Base-by-base conservation (phyloP, 257 asterid species). In the Solanum ossicruentum region DNA sequence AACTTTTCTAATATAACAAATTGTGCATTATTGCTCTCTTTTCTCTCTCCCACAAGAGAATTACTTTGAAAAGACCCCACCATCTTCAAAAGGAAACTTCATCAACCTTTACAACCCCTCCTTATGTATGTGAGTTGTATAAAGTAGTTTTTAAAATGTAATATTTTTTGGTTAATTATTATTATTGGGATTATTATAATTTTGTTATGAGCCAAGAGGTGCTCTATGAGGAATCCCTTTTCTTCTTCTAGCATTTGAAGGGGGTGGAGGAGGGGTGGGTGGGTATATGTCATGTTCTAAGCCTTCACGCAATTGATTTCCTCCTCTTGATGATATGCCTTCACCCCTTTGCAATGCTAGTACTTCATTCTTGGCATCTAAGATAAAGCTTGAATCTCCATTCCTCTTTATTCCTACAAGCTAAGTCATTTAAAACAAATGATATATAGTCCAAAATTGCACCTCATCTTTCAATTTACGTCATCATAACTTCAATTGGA, bases 141-240 rank as follows among this genome's bases (percentile, higher is more conserved):
- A 91, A 89, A 89, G 85, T 85, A 82, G 61, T 17, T 75, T 66
- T 45, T 20, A 4, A 45, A 82, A 41, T 39, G 20, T 15, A 63
- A 18, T 57, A 60, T 60, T 81, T 81, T 41, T 23, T 57, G 78
- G 18, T 69, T 49, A 16, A 15, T 67, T 47, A 13, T 39, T 43
- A 67, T 20, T 32, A 61, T 86, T 49, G 16, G 16, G 51, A 43
- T 10, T 20, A 61, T 86, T 49, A 21, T n/a, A 51, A 43, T 10
- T 20, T 4, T 10, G 84, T 91, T 88, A 93, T 84, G 97, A 93
- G 71, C 93, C 90, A 88, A 96, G 92, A 56, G 99, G 99, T 39
- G 99, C 98, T 89, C 99, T 91, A 84, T 89, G 98, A 71, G 99
- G 99, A 84, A 95, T 92, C 83, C 99, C 99, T 83, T 96, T 96